Base-by-base conservation (phyloP, 305 asterid species). In the Rubia tinctorum region DNA sequence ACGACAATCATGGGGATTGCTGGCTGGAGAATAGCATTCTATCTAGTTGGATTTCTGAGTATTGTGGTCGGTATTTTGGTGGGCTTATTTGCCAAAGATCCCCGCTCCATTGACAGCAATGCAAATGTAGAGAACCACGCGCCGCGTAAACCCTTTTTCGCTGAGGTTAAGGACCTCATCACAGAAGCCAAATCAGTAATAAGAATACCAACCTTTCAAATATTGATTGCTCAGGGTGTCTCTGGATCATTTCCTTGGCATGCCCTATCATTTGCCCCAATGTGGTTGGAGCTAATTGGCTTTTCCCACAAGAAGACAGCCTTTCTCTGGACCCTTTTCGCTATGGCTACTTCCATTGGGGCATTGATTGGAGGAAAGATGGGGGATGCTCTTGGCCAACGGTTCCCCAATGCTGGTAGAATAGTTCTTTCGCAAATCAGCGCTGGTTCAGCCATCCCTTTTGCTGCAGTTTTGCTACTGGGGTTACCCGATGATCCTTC, bases 251-350 rank as follows among this genome's bases (percentile, higher is more conserved):
- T 93, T 80, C 98, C 97, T 0, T 90, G 97, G 97, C 89, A 96
- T 0, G 68, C 96, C 42, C 84, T 90, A 23, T 83, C 96, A 11
- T 90, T 93, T 73, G 90, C 91, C 4, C 85, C 98, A 0, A 89
- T 88, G 96, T 93, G 98, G 97, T 80, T 93, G 39, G 98, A 93
- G 87, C 91, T 93, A 10, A 86, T 84, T 82, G 98, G 98, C 2
- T 93, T 93, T 81, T 87, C 96, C 27, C 98, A 90, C 78, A 78
- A 82, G 80, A 73, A 72, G 47, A 93, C 97, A 0, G 98, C 96
- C 0, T 61, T 79, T 0, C 82, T 92, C 8, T 83, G 84, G 89
- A 86, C 90, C 7, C 18, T 87, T 66, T 92, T 90, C 68, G 78
- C 77, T 43, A 80, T 88, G 45, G 91, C 95, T 44, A 83, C 84